A percentile compares a stretch with the other conserved stretches of the same genome.
These are phyloP conservation scores for Chlorella ohadii DNA, from an alignment of 139 green algal species.

Conservation along the genomic window DNA sequence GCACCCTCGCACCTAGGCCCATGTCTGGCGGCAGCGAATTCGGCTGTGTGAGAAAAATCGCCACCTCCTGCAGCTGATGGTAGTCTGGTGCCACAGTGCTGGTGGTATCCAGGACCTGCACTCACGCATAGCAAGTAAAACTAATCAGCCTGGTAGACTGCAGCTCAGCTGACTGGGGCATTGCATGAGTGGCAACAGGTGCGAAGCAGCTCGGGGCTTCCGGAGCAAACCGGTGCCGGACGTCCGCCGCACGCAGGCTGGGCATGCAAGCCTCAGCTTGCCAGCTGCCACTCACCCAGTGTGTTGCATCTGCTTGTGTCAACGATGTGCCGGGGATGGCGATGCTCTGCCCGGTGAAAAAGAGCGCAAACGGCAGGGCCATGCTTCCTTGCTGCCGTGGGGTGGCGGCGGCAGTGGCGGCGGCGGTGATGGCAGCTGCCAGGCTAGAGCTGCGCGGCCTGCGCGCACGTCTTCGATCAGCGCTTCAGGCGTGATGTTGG, in stretches of 20 bases:
- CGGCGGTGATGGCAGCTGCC: neutral
- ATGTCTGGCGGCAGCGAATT: constrained; percentile 37
- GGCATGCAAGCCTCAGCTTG: neutral
- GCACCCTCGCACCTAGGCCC: constrained; percentile 4
- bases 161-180: too few species aligned
- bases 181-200: too few species aligned
- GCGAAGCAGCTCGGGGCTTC: constrained; percentile 7
- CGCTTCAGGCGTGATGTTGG: neutral
- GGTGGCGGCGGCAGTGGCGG: neutral
- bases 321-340: constrained; percentile 27
- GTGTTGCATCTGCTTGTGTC: constrained; percentile 42
- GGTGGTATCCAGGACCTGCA: constrained; percentile 18
- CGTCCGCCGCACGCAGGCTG: neutral
- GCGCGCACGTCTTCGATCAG: too few species aligned
- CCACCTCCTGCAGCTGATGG: constrained; percentile 38
- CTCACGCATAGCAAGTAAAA: too few species aligned
- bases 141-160: too few species aligned
- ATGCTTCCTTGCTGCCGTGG: neutral
- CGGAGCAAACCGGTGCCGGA: neutral
- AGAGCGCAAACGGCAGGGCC: constrained; percentile 34
- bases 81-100: constrained; percentile 36
- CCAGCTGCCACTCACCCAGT: constrained; percentile 38
- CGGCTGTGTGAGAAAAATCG: constrained; percentile 20
- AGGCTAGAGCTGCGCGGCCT: too few species aligned
- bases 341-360: constrained; percentile 33